Percentiles rank a stretch among this genome's conserved stretches.
Evolutionary conservation across 2,329 filamentous ascomycete species (phyloP).

Genomic region (Arthrobotrys musiformis): DNA sequence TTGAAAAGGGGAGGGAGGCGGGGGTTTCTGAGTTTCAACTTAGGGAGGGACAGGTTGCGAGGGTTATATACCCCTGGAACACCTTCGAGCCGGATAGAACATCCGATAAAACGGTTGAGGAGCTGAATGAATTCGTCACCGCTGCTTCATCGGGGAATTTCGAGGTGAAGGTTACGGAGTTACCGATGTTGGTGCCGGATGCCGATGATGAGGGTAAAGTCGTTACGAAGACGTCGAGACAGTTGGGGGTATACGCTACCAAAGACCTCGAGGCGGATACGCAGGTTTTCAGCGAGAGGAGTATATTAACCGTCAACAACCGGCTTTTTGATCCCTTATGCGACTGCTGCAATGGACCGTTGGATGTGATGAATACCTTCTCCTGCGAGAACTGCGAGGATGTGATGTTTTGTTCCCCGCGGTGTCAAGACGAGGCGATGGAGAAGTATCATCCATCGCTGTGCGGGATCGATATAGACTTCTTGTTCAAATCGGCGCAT

Average conservation of each 20-base stretch:
- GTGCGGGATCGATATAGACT: slow-evolving; percentile 74
- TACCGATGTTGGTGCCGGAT: slow-evolving; percentile 74
- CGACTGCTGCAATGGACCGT: slow-evolving; percentile 81
- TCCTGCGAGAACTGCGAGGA: slow-evolving; percentile 73
- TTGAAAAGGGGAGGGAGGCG: slow-evolving; percentile 5
- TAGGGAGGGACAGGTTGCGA: slow-evolving; percentile 39
- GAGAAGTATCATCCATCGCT: slow-evolving; percentile 73
- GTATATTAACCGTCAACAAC: slow-evolving; percentile 88
- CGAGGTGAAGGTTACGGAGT: slow-evolving; percentile 77
- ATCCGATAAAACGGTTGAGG: slow-evolving; percentile 73
- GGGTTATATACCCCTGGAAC: slow-evolving; percentile 74
- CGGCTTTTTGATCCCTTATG: slow-evolving; percentile 86
- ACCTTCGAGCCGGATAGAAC: slow-evolving; percentile 76
- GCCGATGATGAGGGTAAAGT: slow-evolving; percentile 55
- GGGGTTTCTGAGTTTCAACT: slow-evolving; percentile 32
- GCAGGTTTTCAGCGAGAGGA: slow-evolving; percentile 81
- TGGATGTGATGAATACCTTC: slow-evolving; percentile 66
- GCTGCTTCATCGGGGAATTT: slow-evolving; percentile 79
- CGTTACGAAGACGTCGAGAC: slow-evolving; percentile 65
- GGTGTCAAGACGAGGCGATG: slow-evolving; percentile 70
- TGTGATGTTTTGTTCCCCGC: slow-evolving; percentile 73
- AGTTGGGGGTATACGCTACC: slow-evolving; percentile 90
- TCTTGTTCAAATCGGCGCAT: slow-evolving; percentile 73
- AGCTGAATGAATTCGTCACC: slow-evolving; percentile 76
- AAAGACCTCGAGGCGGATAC: slow-evolving; percentile 81